phyloP scores from a whole-genome alignment of 192 early-diverging fungal species.

The Dissophora ornata region DNA sequence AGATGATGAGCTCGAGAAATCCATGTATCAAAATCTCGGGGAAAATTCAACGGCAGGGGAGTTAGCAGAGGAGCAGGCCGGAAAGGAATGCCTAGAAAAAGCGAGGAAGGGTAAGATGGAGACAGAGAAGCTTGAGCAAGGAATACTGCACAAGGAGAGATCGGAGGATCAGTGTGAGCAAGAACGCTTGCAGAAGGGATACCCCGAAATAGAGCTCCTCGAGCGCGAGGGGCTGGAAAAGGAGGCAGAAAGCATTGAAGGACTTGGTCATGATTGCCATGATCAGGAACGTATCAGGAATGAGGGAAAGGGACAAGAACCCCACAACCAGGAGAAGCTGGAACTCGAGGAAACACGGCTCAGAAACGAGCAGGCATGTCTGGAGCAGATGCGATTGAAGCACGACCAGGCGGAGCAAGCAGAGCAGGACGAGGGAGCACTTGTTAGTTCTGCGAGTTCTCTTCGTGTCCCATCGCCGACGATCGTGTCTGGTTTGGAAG shows the following conservation, averaged over 20 bases:
- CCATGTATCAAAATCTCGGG: background rate
- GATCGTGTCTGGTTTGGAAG: conserved; percentile 21
- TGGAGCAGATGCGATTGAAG: conserved; percentile 1
- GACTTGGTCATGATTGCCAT: conserved; percentile 13
- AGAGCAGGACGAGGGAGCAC: too few species aligned
- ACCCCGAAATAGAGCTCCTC: conserved; percentile 15
- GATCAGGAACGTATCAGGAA: conserved; percentile 20
- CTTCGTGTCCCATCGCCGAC: background rate
- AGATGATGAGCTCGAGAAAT: background rate
- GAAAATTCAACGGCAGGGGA: background rate
- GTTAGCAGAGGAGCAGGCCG: background rate
- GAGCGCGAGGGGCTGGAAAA: conserved; percentile 29
- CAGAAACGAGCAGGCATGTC: conserved; percentile 8
- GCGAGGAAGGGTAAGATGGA: background rate
- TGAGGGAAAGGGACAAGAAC: too few species aligned
- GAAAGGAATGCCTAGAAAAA: background rate
- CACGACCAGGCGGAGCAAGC: conserved; percentile 4
- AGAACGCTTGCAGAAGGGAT: conserved; percentile 10
- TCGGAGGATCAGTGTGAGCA: conserved; percentile 2
- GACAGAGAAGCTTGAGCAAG: background rate
- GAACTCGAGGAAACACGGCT: conserved; percentile 8
- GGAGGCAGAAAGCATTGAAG: conserved; percentile 8
- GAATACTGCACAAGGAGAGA: background rate
- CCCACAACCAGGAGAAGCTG: background rate
- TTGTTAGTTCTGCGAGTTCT: too few species aligned